Percentiles rank a stretch among this genome's conserved stretches.
phyloP scores from a whole-genome alignment of 352 stramenopile species.

The Phytophthora sansomeana region DNA sequence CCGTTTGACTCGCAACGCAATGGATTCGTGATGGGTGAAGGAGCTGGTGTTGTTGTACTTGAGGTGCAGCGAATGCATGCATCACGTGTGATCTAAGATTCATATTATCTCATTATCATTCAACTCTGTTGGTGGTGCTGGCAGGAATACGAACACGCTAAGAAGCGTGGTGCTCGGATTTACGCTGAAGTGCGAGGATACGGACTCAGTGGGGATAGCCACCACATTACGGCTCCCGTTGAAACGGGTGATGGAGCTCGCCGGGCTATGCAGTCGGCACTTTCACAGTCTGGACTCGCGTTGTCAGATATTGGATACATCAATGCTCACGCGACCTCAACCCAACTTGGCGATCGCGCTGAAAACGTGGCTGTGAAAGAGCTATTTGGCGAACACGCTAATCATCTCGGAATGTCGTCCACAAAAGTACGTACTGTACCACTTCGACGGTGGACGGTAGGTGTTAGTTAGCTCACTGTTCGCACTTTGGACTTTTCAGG shows the following conservation, averaged over 20 bases:
- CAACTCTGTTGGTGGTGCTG: not conserved
- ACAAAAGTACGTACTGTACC: constrained; percentile 63
- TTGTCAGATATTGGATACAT: constrained; percentile 96
- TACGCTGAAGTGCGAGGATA: constrained; percentile 96
- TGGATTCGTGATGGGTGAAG: constrained; percentile 98
- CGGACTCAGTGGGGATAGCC: constrained; percentile 95
- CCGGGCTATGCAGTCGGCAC: constrained; percentile 93
- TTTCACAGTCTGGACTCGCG: constrained; percentile 78
- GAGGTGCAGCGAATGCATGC: constrained; percentile 35
- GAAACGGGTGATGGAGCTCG: constrained; percentile 73
- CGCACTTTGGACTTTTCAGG: constrained; percentile 34
- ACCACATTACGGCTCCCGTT: constrained; percentile 91
- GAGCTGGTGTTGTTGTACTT: constrained; percentile 71
- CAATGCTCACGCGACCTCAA: constrained; percentile 99
- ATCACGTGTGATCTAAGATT: too few species aligned
- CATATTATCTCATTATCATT: not conserved
- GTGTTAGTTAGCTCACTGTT: too few species aligned
- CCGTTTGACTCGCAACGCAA: constrained; percentile 96
- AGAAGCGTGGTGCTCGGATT: constrained; percentile 92
- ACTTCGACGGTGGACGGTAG: not conserved
- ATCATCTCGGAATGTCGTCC: constrained; percentile 74
- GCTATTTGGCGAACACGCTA: constrained; percentile 74
- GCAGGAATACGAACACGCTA: constrained; percentile 92
- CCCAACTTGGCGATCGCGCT: constrained; percentile 95
- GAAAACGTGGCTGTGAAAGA: constrained; percentile 93